These are phyloP conservation scores for Orbilia javanica DNA, from an alignment of 2,329 filamentous ascomycete genomes.

Conservation along the genomic window DNA sequence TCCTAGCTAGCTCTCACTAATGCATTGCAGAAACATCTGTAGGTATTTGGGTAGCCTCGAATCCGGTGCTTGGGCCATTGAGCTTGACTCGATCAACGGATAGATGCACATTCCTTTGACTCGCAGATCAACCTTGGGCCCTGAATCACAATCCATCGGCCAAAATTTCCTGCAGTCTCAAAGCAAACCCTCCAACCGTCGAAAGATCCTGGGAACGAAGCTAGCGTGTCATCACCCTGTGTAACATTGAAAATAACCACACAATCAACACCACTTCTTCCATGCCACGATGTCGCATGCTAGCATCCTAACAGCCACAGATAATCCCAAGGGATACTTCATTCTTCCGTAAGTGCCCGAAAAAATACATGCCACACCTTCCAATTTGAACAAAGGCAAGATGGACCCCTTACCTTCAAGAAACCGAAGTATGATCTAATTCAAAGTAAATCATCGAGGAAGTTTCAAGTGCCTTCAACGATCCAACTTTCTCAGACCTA, in stretches of 20 bases:
- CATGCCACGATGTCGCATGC: not conserved
- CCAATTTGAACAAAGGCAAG: not conserved
- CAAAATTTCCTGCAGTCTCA: not conserved
- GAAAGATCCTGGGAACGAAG: not conserved
- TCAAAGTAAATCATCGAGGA: not conserved
- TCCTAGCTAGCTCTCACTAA: no score
- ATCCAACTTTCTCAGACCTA: conserved; percentile 21
- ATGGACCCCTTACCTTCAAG: conserved; percentile 14
- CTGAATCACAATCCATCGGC: not conserved
- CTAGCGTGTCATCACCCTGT: not conserved
- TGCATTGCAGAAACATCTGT: no score
- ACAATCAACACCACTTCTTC: conserved; percentile 3
- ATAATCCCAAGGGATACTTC: not conserved
- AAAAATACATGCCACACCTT: conserved; percentile 23
- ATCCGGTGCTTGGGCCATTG: no score
- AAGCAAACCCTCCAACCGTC: not conserved
- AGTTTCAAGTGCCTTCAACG: conserved; percentile 4
- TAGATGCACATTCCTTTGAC: no score
- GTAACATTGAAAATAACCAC: conserved; percentile 5
- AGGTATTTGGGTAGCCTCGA: no score
- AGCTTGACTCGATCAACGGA: no score
- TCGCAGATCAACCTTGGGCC: no score
- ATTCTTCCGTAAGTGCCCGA: conserved; percentile 1
- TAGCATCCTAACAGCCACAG: not conserved
- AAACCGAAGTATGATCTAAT: not conserved